Percentiles rank a stretch among this genome's conserved stretches.
phyloP scores from a whole-genome alignment of 495 filamentous ascomycete species.

The Daldinia bambusicola region DNA sequence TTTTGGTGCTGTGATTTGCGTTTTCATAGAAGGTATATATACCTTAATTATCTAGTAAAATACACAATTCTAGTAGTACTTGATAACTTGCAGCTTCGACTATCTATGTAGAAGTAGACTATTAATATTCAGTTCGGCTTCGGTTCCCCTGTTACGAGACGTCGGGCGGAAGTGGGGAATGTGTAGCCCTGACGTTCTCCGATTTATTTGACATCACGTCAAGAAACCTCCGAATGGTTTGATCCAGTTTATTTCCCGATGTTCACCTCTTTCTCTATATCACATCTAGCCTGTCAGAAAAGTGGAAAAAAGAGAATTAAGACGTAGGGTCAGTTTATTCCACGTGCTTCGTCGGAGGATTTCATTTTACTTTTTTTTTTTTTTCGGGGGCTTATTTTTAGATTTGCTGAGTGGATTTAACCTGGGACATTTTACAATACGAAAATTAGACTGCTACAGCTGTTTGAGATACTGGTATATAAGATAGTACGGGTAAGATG shows the following conservation, averaged over 20 bases:
- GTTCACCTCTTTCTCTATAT: neutral
- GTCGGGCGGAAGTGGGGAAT: constrained; percentile 36
- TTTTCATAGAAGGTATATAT: neutral
- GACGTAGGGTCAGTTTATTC: neutral
- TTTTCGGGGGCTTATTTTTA: neutral
- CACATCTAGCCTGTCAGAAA: neutral
- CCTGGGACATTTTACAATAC: neutral
- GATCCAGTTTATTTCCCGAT: constrained; percentile 19
- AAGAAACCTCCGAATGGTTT: constrained; percentile 29
- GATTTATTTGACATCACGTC: constrained; percentile 31
- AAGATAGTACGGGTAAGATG: constrained; percentile 10
- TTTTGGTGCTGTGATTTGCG: neutral
- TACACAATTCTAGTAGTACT: neutral
- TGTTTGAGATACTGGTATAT: neutral
- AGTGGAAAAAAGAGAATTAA: neutral
- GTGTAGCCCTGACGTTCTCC: neutral
- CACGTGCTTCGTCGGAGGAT: neutral
- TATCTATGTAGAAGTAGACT: neutral
- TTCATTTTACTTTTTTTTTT: neutral
- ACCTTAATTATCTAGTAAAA: neutral
- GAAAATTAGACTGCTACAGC: neutral
- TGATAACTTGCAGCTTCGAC: too few species aligned
- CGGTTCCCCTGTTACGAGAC: constrained; percentile 4
- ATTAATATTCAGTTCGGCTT: neutral
- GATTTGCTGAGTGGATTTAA: neutral